These are phyloP conservation scores for Schwanniomyces polymorphus DNA, from an alignment of 805 yeast species.

Conservation along the genomic window DNA sequence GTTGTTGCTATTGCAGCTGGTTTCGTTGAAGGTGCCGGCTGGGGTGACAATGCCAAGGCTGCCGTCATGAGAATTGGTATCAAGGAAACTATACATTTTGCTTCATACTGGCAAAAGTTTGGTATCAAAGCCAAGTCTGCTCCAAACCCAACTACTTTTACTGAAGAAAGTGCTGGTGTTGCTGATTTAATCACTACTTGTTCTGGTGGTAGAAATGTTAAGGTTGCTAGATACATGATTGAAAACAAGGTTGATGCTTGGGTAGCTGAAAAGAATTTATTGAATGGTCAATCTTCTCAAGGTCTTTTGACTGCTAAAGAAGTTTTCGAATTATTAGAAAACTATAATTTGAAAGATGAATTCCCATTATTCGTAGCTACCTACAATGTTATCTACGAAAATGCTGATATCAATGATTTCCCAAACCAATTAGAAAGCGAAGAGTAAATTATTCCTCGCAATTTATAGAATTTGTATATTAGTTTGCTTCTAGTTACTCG, in stretches of 20 bases:
- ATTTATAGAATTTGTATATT: neutral
- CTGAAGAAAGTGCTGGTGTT: constrained; percentile 47
- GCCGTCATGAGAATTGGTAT: constrained; percentile 49
- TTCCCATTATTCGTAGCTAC: constrained; percentile 49
- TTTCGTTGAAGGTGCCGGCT: constrained; percentile 46
- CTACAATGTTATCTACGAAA: constrained; percentile 41
- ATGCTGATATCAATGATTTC: constrained; percentile 41
- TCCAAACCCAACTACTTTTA: constrained; percentile 41
- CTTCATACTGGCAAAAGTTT: constrained; percentile 50
- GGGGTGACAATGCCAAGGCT: constrained; percentile 52
- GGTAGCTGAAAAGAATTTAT: constrained; percentile 44
- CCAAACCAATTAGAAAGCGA: constrained; percentile 37
- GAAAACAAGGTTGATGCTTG: constrained; percentile 40
- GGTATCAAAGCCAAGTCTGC: constrained; percentile 43
- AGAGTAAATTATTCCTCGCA: neutral
- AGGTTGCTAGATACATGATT: constrained; percentile 47
- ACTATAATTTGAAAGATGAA: constrained; percentile 30
- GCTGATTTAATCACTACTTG: constrained; percentile 50
- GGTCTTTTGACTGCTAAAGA: constrained; percentile 48
- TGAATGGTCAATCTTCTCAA: constrained; percentile 48
- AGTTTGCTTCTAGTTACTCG: neutral
- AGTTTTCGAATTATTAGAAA: constrained; percentile 45
- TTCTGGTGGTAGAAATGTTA: constrained; percentile 48
- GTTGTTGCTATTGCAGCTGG: constrained; percentile 48
- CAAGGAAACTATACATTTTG: constrained; percentile 43